phyloP scores from a whole-genome alignment of 1,139 yeast species.

The Blastobotrys ciferrii region DNA sequence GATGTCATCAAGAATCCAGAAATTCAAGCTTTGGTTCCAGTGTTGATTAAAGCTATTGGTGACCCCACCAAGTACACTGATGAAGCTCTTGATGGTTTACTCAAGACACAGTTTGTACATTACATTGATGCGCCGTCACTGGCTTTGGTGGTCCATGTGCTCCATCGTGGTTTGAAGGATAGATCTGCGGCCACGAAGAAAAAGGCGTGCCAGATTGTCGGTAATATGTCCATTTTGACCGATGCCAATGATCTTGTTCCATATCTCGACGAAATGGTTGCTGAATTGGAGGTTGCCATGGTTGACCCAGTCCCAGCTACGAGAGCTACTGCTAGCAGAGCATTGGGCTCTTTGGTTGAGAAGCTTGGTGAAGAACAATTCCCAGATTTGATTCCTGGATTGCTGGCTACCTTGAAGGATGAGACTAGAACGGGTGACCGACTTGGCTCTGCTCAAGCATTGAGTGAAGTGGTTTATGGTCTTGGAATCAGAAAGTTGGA shows the following conservation, averaged over 20 bases:
- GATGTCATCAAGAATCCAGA: conserved; percentile 98
- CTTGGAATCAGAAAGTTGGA: conserved; percentile 85
- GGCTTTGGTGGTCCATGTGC: conserved; percentile 90
- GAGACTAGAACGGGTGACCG: conserved; percentile 86
- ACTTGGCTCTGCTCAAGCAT: conserved; percentile 95
- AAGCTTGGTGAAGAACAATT: conserved; percentile 93
- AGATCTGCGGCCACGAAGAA: conserved; percentile 89
- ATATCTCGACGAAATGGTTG: conserved; percentile 70
- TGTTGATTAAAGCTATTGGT: conserved; percentile 85
- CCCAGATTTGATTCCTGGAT: conserved; percentile 86
- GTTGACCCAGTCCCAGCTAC: conserved; percentile 98
- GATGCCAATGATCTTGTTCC: conserved; percentile 85
- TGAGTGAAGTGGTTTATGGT: conserved; percentile 91
- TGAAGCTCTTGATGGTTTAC: conserved; percentile 78
- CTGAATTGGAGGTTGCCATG: conserved; percentile 89
- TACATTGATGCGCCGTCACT: conserved; percentile 97
- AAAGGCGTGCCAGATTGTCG: conserved; percentile 96
- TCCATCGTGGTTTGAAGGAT: conserved; percentile 92
- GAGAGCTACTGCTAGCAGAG: conserved; percentile 96
- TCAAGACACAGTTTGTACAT: conserved; percentile 91
- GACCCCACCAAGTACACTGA: conserved; percentile 92
- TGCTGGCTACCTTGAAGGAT: conserved; percentile 74
- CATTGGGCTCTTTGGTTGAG: conserved; percentile 92
- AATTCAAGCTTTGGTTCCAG: conserved; percentile 88
- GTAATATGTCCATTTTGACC: conserved; percentile 95